phyloP scores from a whole-genome alignment of 495 filamentous ascomycete species.

The Recurvomyces mirabilis region DNA sequence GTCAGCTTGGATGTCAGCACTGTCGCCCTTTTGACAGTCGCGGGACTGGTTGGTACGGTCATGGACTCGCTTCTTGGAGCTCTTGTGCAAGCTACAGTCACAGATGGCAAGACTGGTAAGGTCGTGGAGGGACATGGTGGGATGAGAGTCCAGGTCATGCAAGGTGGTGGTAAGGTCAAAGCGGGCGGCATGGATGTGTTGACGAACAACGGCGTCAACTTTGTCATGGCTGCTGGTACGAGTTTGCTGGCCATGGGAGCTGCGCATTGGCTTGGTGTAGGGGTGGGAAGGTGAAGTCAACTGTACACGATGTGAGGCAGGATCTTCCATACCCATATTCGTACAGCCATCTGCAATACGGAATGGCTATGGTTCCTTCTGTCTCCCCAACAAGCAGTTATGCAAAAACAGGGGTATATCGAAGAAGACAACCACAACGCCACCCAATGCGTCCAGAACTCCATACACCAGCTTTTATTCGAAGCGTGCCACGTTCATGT shows the following conservation, averaged over 20 bases:
- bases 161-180: conserved; percentile 17
- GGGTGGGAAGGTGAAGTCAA: too few species aligned
- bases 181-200: conserved; percentile 62
- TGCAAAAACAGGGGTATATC: too few species aligned
- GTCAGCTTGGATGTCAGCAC: conserved; percentile 44
- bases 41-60: conserved; percentile 67
- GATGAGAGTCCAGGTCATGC: conserved; percentile 46
- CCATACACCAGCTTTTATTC: too few species aligned
- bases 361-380: too few species aligned
- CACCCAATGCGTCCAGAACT: too few species aligned
- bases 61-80: conserved; percentile 82
- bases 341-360: too few species aligned
- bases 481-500: too few species aligned
- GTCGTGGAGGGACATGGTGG: conserved; percentile 84
- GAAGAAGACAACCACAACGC: too few species aligned
- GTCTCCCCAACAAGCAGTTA: too few species aligned
- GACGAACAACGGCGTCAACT: conserved; percentile 90
- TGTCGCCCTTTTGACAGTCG: conserved; percentile 49
- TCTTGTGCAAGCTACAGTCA: conserved; percentile 73
- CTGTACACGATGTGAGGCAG: too few species aligned
- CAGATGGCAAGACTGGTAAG: conserved; percentile 71
- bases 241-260: conserved; percentile 64
- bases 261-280: too few species aligned
- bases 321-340: too few species aligned
- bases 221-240: conserved; percentile 74